These are phyloP conservation scores for Lathyrus aphaca DNA, from an alignment of 306 rosid genomes.

Conservation along the genomic window DNA sequence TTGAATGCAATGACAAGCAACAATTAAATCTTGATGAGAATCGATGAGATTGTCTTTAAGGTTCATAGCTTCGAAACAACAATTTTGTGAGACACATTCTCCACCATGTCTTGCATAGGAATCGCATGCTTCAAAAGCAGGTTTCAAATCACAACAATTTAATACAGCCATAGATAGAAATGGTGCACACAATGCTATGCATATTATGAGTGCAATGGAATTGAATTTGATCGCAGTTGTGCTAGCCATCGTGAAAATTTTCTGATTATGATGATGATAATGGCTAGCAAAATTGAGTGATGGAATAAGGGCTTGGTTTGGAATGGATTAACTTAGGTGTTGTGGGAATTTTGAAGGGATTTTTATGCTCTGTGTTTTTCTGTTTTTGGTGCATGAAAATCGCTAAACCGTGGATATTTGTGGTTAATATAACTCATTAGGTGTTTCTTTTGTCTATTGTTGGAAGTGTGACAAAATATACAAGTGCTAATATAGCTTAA, in stretches of 20 bases:
- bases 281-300: neutral
- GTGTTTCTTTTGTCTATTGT: neutral
- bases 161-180: slow-evolving; percentile 1
- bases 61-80: slow-evolving; percentile 35
- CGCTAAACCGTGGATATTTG: neutral
- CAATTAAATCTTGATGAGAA: neutral
- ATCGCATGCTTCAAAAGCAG: slow-evolving; percentile 9
- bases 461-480: neutral
- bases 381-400: neutral
- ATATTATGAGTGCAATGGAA: slow-evolving; percentile 10
- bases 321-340: neutral
- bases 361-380: neutral
- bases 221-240: neutral
- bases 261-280: neutral
- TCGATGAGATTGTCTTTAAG: slow-evolving; percentile 11
- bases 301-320: neutral
- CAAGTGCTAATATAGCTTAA: neutral
- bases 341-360: neutral
- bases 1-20: slow-evolving; percentile 52
- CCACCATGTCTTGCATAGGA: slow-evolving; percentile 29
- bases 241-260: slow-evolving; percentile 27
- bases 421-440: neutral
- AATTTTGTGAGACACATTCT: neutral
- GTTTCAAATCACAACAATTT: slow-evolving; percentile 36
- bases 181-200: slow-evolving; percentile 17